phyloP scores from a whole-genome alignment of 2,329 filamentous ascomycete species.

The Ceratocystis diversiconidia region DNA sequence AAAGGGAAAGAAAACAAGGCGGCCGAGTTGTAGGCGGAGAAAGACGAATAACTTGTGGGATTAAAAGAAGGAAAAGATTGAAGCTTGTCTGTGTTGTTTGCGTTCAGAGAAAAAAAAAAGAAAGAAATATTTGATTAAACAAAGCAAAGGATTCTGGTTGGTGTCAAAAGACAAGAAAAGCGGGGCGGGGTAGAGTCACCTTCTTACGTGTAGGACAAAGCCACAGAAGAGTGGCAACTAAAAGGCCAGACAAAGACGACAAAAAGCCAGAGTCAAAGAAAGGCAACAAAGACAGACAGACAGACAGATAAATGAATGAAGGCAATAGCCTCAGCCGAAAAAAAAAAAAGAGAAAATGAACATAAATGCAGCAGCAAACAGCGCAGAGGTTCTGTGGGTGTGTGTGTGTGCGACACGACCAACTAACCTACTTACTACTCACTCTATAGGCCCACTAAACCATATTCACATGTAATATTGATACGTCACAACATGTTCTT shows the following conservation, averaged over 20 bases:
- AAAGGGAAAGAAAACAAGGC: background rate
- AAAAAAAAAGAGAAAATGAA: background rate
- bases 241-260: background rate
- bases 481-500: too few species aligned
- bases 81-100: too few species aligned
- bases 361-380: background rate
- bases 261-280: background rate
- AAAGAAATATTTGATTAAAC: background rate
- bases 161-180: conserved; percentile 4
- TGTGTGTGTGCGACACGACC: too few species aligned
- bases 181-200: background rate
- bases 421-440: too few species aligned
- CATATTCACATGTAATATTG: too few species aligned
- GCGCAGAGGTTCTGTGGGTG: too few species aligned
- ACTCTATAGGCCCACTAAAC: too few species aligned
- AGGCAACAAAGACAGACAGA: background rate
- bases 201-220: conserved; percentile 5
- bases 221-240: background rate
- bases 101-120: background rate
- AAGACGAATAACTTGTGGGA: background rate
- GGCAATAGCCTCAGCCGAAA: too few species aligned
- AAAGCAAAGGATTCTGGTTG: conserved; percentile 5
- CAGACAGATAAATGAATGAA: too few species aligned
- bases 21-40: background rate
- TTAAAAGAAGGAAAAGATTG: too few species aligned